phyloP scores from a whole-genome alignment of 2,329 filamentous ascomycete genomes.

The Hypocreales sp. region DNA sequence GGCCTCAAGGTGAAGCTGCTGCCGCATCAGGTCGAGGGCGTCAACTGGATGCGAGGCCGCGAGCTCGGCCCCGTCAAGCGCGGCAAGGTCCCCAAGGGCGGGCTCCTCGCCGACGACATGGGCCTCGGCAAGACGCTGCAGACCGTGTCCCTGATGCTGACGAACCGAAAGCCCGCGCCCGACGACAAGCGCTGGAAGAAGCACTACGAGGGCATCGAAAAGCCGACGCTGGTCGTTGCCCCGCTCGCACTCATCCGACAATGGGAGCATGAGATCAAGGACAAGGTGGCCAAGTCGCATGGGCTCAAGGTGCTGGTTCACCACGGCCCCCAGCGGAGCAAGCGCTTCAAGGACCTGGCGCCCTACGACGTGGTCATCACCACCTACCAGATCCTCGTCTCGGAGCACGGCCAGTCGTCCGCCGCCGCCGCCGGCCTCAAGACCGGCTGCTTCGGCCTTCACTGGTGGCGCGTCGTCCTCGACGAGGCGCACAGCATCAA shows the following conservation, averaged over 20 bases:
- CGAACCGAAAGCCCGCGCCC: conserved; percentile 54
- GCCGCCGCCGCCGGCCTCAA: conserved; percentile 46
- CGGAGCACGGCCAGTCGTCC: conserved; percentile 63
- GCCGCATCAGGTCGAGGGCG: conserved; percentile 86
- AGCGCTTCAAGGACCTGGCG: conserved; percentile 59
- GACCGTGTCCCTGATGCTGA: conserved; percentile 75
- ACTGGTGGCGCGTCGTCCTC: conserved; percentile 91
- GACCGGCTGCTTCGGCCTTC: conserved; percentile 73
- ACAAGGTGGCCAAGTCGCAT: conserved; percentile 57
- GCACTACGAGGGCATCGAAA: conserved; percentile 52
- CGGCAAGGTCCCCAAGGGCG: conserved; percentile 71
- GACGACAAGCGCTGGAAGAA: conserved; percentile 48
- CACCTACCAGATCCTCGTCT: conserved; percentile 89
- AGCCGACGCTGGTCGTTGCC: conserved; percentile 79
- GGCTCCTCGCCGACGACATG: conserved; percentile 95
- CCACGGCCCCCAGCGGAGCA: conserved; percentile 75
- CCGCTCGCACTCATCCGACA: conserved; percentile 90
- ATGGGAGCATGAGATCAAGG: conserved; percentile 87
- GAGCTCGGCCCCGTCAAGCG: conserved; percentile 77
- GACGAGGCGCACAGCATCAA: conserved; percentile 98
- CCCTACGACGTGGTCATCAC: conserved; percentile 92
- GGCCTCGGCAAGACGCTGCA: conserved; percentile 93
- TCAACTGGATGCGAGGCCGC: conserved; percentile 88
- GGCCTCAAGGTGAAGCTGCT: conserved; percentile 79
- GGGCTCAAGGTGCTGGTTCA: conserved; percentile 73